phyloP scores from a whole-genome alignment of 2,329 filamentous ascomycete species.

The Colletotrichum sp. region DNA sequence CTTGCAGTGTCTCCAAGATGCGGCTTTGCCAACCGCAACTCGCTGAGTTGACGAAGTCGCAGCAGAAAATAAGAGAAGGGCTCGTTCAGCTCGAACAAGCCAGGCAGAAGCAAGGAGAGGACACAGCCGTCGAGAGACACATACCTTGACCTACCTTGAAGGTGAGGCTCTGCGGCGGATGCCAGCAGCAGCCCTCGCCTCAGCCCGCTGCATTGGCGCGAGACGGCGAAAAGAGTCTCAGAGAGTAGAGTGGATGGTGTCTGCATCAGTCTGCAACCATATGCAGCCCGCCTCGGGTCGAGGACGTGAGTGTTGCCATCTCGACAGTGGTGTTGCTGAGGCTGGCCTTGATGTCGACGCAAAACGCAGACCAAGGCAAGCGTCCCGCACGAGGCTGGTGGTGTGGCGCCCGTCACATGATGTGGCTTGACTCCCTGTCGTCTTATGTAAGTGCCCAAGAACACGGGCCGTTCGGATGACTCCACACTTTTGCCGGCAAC shows the following conservation, averaged over 20 bases:
- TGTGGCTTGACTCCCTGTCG: not conserved
- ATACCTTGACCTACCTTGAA: conserved; percentile 19
- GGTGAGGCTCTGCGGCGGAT: conserved; percentile 18
- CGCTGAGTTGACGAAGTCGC: not conserved
- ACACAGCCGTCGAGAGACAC: not conserved
- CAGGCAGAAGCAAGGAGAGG: not conserved
- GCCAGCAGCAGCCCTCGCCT: conserved; percentile 8
- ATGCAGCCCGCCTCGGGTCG: not conserved
- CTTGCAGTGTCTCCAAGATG: not conserved
- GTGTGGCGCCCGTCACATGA: conserved; percentile 5
- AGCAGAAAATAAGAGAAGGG: not conserved
- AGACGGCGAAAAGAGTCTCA: not conserved
- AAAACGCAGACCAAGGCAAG: conserved; percentile 19
- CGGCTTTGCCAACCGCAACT: not conserved
- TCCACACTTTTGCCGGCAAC: not conserved
- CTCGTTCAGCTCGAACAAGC: not conserved
- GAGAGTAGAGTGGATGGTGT: not conserved
- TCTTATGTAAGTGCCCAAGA: not conserved
- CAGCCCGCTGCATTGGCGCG: not conserved
- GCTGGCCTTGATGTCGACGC: conserved; percentile 19
- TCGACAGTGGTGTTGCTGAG: conserved; percentile 11
- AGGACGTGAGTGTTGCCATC: conserved; percentile 3
- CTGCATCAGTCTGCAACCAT: not conserved
- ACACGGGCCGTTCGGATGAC: not conserved
- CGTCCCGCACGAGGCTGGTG: conserved; percentile 22